Evolutionary conservation across 495 filamentous ascomycete genomes (phyloP).

Genomic region (Penicilliopsis zonata): DNA sequence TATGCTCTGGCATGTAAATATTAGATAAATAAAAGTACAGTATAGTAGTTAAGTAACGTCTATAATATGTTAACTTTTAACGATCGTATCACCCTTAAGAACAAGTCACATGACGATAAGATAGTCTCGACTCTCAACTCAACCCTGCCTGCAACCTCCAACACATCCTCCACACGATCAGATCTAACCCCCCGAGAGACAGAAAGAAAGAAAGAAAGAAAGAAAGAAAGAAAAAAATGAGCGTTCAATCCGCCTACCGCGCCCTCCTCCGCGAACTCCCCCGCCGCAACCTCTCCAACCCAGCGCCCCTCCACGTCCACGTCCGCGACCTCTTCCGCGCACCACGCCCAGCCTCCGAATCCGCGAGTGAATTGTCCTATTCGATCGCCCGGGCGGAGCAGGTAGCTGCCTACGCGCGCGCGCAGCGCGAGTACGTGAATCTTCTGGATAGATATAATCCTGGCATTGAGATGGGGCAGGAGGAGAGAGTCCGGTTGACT

Average conservation of each 20-base stretch:
- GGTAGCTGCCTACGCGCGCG: conserved; percentile 62
- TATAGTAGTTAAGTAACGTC: no score
- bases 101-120: no score
- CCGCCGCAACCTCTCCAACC: conserved; percentile 41
- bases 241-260: conserved; percentile 73
- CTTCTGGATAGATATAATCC: conserved; percentile 89
- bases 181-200: no score
- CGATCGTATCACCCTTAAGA: no score
- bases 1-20: no score
- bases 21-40: no score
- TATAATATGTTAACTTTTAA: no score
- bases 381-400: conserved; percentile 57
- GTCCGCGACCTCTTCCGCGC: conserved; percentile 40
- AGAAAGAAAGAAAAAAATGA: conserved; percentile 12
- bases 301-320: conserved; percentile 46
- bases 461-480: conserved; percentile 70
- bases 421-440: conserved; percentile 69
- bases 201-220: conserved; percentile 10
- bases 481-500: conserved; percentile 71
- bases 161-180: no score
- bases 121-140: no score
- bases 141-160: no score
- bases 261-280: conserved; percentile 86
- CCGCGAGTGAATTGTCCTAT: conserved; percentile 6
- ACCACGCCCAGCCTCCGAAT: conserved; percentile 7